Conservation (phyloP, 2,329 filamentous ascomycete species). For the Helminthosporium solani region DNA sequence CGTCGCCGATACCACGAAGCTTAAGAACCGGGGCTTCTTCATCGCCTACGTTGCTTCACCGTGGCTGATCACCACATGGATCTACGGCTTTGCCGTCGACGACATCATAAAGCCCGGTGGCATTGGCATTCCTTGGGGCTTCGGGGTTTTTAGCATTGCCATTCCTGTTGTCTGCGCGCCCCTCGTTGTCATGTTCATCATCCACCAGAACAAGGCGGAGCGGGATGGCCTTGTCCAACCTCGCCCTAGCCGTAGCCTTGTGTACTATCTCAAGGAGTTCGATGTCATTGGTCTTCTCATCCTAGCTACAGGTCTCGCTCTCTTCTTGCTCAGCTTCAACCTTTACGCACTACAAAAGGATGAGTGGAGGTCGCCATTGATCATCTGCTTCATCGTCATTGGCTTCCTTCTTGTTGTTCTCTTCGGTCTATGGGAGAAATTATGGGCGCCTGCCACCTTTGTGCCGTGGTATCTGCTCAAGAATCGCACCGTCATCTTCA, state of each 20-base stretch:
- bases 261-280: conserved; percentile 62
- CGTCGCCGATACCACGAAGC: conserved; percentile 66
- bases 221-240: conserved; percentile 54
- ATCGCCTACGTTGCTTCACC: conserved; percentile 50
- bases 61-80: conserved; percentile 36
- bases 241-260: conserved; percentile 49
- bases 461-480: conserved; percentile 51
- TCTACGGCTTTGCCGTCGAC: conserved; percentile 29
- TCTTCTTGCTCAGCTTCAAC: conserved; percentile 70
- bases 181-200: conserved; percentile 57
- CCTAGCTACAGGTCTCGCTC: conserved; percentile 59
- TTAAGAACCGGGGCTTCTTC: conserved; percentile 63
- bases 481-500: conserved; percentile 55
- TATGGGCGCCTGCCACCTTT: conserved; percentile 43
- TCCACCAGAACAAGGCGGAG: conserved; percentile 62
- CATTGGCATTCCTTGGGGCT: conserved; percentile 65
- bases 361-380: conserved; percentile 40
- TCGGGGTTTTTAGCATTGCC: conserved; percentile 66
- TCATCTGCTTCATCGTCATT: conserved; percentile 47
- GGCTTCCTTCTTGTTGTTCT: conserved; percentile 38
- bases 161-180: conserved; percentile 62
- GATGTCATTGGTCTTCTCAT: conserved; percentile 64
- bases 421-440: conserved; percentile 47
- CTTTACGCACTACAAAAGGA: conserved; percentile 45
- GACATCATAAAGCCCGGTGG: conserved; percentile 48